Base-by-base conservation (phyloP, 495 filamentous ascomycete species). In the Arthonia radiata region DNA sequence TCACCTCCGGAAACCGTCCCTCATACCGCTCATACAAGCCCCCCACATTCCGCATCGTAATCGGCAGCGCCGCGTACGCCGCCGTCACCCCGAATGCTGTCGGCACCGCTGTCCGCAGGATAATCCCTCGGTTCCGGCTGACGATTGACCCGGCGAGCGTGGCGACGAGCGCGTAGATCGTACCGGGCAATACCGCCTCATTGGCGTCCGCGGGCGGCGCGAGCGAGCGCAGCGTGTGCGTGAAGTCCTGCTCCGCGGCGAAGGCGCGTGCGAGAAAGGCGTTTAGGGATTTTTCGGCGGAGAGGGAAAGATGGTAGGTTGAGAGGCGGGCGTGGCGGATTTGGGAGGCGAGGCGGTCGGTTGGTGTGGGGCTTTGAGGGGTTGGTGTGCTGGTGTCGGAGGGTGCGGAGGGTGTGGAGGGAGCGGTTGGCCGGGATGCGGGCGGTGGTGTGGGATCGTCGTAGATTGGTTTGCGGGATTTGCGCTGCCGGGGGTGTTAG, bases 61-160 rank as follows among this genome's bases (percentile, higher is more conserved):
- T 18, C 14, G 52, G 52, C 7, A 56, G 24, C 3, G 53, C 41
- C 7, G 42, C 42, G 25, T 43, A 42, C 19, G 42, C 49, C 6
- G 49, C 36, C 1, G 36, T 36, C 14, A 54, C 18, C 6, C 51
- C 52, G 10, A 49, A 43, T 4, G 44, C 39, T 2, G 47, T 29
- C 1, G 52, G 86, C 3, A 73, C 57, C 9, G 64, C 50, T 19
- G 64, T 63, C 23, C 83, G 64, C 15, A 94, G 54, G 31, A 90
- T 44, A 23, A 92, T 55, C 37, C 73, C 77, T 23, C 83, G 65
- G 54, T 89, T 86, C 27, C 86, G 64, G 24, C 74, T 60, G 16
- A 90, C 52, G 42, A 97, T 93, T 37, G 65, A 74, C 35, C 82
- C 82, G 17, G 82, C 72, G 80, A 97, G 91, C 32, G 75, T 67